A percentile compares a stretch with the other conserved stretches of the same genome.
Evolutionary conservation across 495 filamentous ascomycete genomes (phyloP).

Genomic region (Penicillium herquei): DNA sequence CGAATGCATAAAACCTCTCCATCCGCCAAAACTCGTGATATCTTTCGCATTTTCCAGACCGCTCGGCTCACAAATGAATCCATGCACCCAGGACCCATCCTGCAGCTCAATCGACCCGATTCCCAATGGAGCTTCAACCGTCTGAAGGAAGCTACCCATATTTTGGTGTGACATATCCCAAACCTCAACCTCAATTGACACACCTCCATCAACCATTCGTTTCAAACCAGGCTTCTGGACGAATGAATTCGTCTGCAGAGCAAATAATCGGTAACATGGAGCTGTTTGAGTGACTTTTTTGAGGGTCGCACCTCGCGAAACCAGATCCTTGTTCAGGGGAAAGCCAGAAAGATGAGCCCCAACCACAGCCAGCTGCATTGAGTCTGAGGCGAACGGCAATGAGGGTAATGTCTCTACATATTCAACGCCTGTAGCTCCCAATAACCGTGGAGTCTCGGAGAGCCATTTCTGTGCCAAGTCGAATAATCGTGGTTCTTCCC

Average conservation of each 20-base stretch:
- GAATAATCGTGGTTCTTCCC: constrained; percentile 24
- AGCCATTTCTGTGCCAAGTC: constrained; percentile 14
- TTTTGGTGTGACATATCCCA: constrained; percentile 13
- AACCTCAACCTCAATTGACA: constrained; percentile 22
- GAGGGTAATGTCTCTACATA: no score
- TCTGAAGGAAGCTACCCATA: constrained; percentile 15
- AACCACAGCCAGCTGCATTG: constrained; percentile 14
- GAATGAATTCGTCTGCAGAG: not conserved
- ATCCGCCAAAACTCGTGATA: constrained; percentile 15
- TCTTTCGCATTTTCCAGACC: constrained; percentile 13
- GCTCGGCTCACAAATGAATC: constrained; percentile 16
- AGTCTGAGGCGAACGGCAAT: no score
- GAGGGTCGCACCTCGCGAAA: constrained; percentile 29
- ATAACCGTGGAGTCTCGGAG: constrained; percentile 4
- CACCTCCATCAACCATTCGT: constrained; percentile 41
- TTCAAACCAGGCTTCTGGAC: constrained; percentile 34
- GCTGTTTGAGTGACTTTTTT: constrained; percentile 11
- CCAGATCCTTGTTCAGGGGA: constrained; percentile 20
- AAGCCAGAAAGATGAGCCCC: constrained; percentile 23
- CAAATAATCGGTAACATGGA: constrained; percentile 8
- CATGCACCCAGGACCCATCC: constrained; percentile 17
- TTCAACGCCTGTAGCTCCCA: constrained; percentile 44
- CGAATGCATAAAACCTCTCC: constrained; percentile 14
- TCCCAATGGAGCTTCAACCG: constrained; percentile 13
- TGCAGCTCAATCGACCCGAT: constrained; percentile 18